Evolutionary conservation across 2,329 filamentous ascomycete species (phyloP).

Genomic region (Fusarium setosum): DNA sequence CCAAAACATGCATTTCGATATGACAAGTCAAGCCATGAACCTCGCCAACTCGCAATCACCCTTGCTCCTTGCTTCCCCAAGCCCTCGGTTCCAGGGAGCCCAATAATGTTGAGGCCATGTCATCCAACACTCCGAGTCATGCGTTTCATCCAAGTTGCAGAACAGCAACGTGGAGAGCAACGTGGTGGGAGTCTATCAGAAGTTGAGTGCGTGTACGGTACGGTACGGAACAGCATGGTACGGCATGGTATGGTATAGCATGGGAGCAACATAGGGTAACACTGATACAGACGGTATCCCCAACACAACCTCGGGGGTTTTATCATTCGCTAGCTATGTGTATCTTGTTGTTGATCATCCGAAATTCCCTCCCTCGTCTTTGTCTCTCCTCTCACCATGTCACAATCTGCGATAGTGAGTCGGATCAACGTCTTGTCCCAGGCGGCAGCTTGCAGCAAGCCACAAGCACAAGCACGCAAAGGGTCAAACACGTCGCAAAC

Average conservation of each 20-base stretch:
- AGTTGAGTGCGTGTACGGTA: neutral
- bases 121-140: neutral
- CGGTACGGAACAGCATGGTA: too few relatives aligned
- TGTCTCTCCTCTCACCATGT: neutral
- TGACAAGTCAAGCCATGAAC: slow-evolving; percentile 24
- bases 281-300: neutral
- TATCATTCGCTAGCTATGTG: neutral
- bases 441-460: neutral
- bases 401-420: neutral
- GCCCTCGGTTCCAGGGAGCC: slow-evolving; percentile 5
- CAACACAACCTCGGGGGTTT: neutral
- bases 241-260: too few relatives aligned
- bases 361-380: neutral
- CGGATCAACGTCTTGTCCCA: neutral
- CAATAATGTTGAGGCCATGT: neutral
- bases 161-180: neutral
- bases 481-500: neutral
- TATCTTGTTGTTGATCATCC: neutral
- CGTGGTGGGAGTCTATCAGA: neutral
- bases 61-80: slow-evolving; percentile 3
- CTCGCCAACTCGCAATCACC: neutral
- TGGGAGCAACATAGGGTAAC: neutral
- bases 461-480: neutral
- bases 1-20: slow-evolving; percentile 17
- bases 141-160: slow-evolving; percentile 4